A percentile compares a stretch with the other conserved stretches of the same genome.
Evolutionary conservation across 169 alveolate genomes (phyloP).

Genomic region (Cryptosporidium bovis): DNA sequence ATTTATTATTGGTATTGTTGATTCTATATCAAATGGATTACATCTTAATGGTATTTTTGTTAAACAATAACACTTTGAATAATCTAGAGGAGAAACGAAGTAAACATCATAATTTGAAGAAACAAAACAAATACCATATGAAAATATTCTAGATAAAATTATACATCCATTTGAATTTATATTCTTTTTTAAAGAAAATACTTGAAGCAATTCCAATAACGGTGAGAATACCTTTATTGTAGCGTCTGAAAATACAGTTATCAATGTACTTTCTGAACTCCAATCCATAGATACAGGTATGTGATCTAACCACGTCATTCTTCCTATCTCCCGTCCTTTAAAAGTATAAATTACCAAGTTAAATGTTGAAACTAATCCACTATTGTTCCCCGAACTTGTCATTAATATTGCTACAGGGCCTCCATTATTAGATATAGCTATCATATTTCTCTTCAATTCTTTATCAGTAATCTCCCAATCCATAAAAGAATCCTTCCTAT

Average conservation of each 20-base stretch:
- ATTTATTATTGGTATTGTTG: background rate
- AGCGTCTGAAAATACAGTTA: conserved; percentile 80
- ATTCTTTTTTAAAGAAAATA: conserved; percentile 76
- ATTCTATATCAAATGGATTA: conserved; percentile 58
- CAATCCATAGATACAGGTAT: conserved; percentile 70
- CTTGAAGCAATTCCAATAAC: conserved; percentile 77
- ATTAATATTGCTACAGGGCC: conserved; percentile 66
- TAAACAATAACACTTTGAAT: conserved; percentile 13
- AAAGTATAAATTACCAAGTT: conserved; percentile 27
- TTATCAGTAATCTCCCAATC: conserved; percentile 53
- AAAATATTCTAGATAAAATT: conserved; percentile 31
- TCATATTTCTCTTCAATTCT: conserved; percentile 48
- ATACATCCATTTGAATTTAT: conserved; percentile 63
- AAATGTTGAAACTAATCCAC: conserved; percentile 40
- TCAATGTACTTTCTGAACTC: conserved; percentile 56
- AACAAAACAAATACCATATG: conserved; percentile 59
- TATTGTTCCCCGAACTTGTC: conserved; percentile 42
- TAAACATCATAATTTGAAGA: conserved; percentile 43
- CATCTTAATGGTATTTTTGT: conserved; percentile 73
- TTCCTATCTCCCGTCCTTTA: conserved; percentile 37
- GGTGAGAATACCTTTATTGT: conserved; percentile 81
- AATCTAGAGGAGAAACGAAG: conserved; percentile 4
- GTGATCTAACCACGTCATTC: conserved; percentile 64
- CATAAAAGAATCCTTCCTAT: conserved; percentile 32
- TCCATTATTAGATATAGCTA: conserved; percentile 66